These are phyloP conservation scores for Nicotiana knightiana DNA, from an alignment of 257 asterid species.

Conservation along the genomic window DNA sequence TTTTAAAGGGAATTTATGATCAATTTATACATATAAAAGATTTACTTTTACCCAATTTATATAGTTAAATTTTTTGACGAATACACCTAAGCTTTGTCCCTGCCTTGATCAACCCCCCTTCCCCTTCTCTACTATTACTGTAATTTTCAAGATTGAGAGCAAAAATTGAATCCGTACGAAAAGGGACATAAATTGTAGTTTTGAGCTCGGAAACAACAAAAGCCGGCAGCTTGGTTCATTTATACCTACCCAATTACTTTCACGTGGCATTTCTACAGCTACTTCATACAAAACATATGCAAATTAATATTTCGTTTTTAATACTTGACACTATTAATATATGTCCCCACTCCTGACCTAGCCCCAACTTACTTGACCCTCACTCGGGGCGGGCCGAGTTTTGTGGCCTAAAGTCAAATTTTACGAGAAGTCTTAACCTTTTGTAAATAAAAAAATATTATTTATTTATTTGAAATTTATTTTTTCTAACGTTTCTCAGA, in stretches of 20 bases:
- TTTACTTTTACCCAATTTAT: not conserved
- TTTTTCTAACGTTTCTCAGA: too few relatives aligned
- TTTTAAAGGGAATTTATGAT: not conserved
- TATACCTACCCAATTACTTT: constrained; percentile 15
- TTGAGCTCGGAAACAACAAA: not conserved
- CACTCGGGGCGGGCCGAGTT: not conserved
- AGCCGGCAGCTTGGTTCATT: constrained; percentile 32
- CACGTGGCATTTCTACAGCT: constrained; percentile 20
- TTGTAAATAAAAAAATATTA: too few relatives aligned
- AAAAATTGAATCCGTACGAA: not conserved
- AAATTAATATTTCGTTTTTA: not conserved
- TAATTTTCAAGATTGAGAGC: not conserved
- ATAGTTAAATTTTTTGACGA: not conserved
- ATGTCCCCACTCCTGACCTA: constrained; percentile 12
- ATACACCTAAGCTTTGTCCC: too few relatives aligned
- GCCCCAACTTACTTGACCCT: constrained; percentile 10
- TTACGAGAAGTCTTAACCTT: too few relatives aligned
- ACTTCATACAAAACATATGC: not conserved
- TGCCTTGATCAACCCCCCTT: too few relatives aligned
- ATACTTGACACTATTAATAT: not conserved
- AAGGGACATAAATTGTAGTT: not conserved
- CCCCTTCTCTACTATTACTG: too few relatives aligned
- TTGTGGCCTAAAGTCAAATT: too few relatives aligned
- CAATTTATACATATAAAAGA: not conserved
- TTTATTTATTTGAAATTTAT: too few relatives aligned